Base-by-base conservation (phyloP, 306 rosid species). In the Prunus fruticosa region DNA sequence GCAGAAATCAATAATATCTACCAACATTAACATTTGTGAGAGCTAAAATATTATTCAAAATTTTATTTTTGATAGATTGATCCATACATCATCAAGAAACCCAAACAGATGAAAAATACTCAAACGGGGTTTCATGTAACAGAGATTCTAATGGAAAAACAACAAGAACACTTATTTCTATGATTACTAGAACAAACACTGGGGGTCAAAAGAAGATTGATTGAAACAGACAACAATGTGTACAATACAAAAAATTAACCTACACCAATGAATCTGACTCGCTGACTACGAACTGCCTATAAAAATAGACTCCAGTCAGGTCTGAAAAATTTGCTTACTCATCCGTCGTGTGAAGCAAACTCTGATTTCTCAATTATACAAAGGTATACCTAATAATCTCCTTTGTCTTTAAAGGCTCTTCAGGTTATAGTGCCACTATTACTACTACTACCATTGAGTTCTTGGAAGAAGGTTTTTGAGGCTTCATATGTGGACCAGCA, bases 401-500 rank as follows among this genome's bases (percentile, higher is more conserved):
- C 67, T 43, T 65, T 16, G 46, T 63, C 47, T 49, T 58, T 25
- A 61, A 25, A 46, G 38, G 71, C 23, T 72, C 54, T 69, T 84
- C 88, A 87, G 71, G 91, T 86, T 27, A 79, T 75, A 43, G 77
- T 82, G 69, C 82, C 84, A 32, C 62, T 71, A 52, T 77, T 83
- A 45, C 79, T 72, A 52, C 43, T 25, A 60, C 78, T 74, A 27
- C 67, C 73, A n/a, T 89, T 90, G 64, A 85, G 68, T 52, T 88
- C 92, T 72, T 89, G 90, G 82, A 96, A 92, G 80, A 91, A 91
- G 49, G 87, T 78, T 82, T 96, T 96, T 30, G 88, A 87, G 28
- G 96, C 96, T 89, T 96, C 99, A 75, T 96, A 96, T 32, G 98
- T 96, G 19, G 99, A 91, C 99, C 99, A 96, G 88, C 94, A 91